Conservation (phyloP, 2,329 filamentous ascomycete species). For the Colletotrichum sp. region DNA sequence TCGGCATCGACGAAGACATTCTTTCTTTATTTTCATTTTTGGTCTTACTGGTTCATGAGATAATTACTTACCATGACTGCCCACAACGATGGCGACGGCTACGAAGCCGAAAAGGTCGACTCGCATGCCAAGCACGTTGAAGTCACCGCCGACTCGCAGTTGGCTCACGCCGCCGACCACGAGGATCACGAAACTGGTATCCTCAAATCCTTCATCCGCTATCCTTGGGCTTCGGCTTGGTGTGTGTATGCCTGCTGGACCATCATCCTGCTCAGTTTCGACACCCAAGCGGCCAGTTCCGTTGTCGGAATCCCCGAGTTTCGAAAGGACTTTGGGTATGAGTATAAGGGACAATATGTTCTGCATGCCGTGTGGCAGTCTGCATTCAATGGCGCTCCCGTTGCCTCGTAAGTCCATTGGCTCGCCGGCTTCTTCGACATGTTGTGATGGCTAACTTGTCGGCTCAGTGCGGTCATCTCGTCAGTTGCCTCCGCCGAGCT, state of each 20-base stretch:
- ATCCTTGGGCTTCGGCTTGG: slow-evolving; percentile 35
- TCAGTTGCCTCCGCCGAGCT: slow-evolving; percentile 34
- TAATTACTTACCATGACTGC: neutral
- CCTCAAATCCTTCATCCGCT: slow-evolving; percentile 25
- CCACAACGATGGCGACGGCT: neutral
- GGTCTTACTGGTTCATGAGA: neutral
- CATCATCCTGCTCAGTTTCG: slow-evolving; percentile 43
- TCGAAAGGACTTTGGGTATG: slow-evolving; percentile 47
- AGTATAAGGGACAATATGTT: slow-evolving; percentile 41
- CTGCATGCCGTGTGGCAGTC: slow-evolving; percentile 48
- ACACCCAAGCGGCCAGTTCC: slow-evolving; percentile 44
- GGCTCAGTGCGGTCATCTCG: slow-evolving; percentile 28
- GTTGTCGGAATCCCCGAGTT: slow-evolving; percentile 50
- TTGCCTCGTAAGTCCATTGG: slow-evolving; percentile 34
- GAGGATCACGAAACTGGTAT: slow-evolving; percentile 31
- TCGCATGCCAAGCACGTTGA: slow-evolving; percentile 8
- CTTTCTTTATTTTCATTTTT: neutral
- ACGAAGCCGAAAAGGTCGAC: slow-evolving; percentile 3
- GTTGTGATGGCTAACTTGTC: neutral
- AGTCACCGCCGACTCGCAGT: neutral
- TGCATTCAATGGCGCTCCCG: slow-evolving; percentile 46
- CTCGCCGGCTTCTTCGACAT: neutral
- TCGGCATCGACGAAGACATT: neutral
- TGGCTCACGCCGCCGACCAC: slow-evolving; percentile 17
- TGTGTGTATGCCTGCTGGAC: slow-evolving; percentile 44